Percentiles rank a stretch among this genome's conserved stretches.
Evolutionary conservation across 352 stramenopile genomes (phyloP).

Genomic region (Pythium rhizo-oryzae): DNA sequence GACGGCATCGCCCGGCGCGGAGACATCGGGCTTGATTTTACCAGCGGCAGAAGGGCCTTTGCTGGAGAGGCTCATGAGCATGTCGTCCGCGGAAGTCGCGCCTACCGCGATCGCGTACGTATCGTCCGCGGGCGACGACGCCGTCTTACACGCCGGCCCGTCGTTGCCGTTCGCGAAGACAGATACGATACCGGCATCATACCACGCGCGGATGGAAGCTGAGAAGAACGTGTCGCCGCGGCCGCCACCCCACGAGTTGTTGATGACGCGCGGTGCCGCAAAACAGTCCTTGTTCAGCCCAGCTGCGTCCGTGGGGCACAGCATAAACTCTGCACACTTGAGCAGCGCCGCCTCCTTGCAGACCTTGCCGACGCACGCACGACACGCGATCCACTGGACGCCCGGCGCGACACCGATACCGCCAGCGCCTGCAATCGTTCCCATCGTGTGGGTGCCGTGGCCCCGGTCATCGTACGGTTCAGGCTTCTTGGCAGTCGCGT

Average conservation of each 20-base stretch:
- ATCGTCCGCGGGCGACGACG: constrained; percentile 9
- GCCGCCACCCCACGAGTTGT: constrained; percentile 26
- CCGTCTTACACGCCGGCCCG: constrained; percentile 14
- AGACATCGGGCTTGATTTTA: not conserved
- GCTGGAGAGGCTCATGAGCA: not conserved
- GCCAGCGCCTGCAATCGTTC: not conserved
- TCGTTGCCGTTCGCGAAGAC: constrained; percentile 26
- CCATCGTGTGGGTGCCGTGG: constrained; percentile 26
- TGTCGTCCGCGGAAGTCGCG: constrained; percentile 1
- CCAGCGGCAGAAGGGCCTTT: not conserved
- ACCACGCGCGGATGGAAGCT: constrained; percentile 19
- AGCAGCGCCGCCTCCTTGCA: constrained; percentile 28
- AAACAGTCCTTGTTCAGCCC: not conserved
- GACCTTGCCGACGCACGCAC: not conserved
- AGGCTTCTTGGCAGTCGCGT: constrained; percentile 13
- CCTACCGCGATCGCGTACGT: constrained; percentile 31
- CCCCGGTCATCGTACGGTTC: constrained; percentile 24
- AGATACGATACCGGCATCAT: constrained; percentile 25
- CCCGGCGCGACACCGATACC: constrained; percentile 9
- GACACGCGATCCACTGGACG: constrained; percentile 7
- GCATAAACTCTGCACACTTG: constrained; percentile 33
- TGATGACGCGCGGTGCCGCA: constrained; percentile 16
- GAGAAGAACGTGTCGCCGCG: constrained; percentile 9
- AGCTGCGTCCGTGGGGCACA: not conserved
- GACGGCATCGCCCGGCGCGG: constrained; percentile 14